Percentiles rank a stretch among this genome's conserved stretches.
Conservation (phyloP, 2,329 filamentous ascomycete genomes). For the Penicillium sp. region DNA sequence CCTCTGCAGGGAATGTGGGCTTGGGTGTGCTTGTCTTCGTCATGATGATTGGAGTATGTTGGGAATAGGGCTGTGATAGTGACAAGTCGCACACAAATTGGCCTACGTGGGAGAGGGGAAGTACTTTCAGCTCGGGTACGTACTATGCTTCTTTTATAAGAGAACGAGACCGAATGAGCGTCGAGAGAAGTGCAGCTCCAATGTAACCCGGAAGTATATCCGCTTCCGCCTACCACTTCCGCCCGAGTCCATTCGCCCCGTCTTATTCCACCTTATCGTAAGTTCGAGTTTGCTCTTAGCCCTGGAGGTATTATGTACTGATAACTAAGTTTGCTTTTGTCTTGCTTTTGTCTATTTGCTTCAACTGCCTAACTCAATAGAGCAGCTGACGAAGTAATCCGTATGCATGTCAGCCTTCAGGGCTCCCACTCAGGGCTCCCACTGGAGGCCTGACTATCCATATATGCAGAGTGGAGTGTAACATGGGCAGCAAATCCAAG, state of each 20-base stretch:
- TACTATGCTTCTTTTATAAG: constrained; percentile 20
- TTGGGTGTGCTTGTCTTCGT: constrained; percentile 20
- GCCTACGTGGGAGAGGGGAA: neutral
- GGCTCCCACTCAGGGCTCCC: too few species aligned
- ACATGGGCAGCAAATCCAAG: too few species aligned
- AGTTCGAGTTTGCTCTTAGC: too few species aligned
- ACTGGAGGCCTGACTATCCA: too few species aligned
- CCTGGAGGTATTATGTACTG: too few species aligned
- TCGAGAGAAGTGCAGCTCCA: constrained; percentile 14
- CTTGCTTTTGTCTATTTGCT: too few species aligned
- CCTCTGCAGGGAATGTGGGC: constrained; percentile 33
- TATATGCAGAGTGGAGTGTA: too few species aligned
- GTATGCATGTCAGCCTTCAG: too few species aligned
- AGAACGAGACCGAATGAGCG: constrained; percentile 1
- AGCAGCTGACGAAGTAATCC: too few species aligned
- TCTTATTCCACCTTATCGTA: too few species aligned
- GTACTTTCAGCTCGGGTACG: neutral
- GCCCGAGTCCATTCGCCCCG: neutral
- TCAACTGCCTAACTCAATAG: too few species aligned
- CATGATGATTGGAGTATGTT: constrained; percentile 10
- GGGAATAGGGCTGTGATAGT: neutral
- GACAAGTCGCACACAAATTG: neutral
- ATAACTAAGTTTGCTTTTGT: too few species aligned
- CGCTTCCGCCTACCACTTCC: constrained; percentile 28
- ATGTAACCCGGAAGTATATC: constrained; percentile 14